Conservation (phyloP, 495 filamentous ascomycete species). For the Rusavskia elegans region DNA sequence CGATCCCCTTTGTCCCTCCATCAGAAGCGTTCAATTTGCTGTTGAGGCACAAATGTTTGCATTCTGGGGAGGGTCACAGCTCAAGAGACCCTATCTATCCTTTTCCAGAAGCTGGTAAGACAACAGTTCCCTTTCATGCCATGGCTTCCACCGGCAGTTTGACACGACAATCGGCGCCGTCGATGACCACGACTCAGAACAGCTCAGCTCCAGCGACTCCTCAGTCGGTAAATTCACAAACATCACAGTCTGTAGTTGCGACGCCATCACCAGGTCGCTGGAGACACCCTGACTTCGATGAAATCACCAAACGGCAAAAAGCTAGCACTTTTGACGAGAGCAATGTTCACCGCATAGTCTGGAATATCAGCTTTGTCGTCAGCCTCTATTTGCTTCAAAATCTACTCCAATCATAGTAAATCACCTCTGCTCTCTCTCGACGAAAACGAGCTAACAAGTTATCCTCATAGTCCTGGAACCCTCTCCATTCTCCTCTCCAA, state of each 20-base stretch:
- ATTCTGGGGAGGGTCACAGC: no score
- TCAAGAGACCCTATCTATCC: no score
- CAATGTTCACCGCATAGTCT: conserved; percentile 46
- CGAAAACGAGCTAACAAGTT: background rate
- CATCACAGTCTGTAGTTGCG: conserved; percentile 13
- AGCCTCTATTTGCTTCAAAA: conserved; percentile 25
- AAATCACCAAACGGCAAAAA: conserved; percentile 60
- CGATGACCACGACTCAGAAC: background rate
- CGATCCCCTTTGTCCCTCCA: no score
- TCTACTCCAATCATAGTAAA: conserved; percentile 24
- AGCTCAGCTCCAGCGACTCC: conserved; percentile 22
- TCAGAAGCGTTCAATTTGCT: no score
- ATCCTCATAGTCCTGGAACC: background rate
- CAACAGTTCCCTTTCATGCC: background rate
- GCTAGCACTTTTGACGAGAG: conserved; percentile 55
- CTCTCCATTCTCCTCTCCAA: conserved; percentile 13
- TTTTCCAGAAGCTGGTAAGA: no score
- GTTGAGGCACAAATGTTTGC: no score
- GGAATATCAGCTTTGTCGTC: conserved; percentile 43
- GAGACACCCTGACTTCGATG: conserved; percentile 67
- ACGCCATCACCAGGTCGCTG: conserved; percentile 62
- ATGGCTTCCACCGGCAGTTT: background rate
- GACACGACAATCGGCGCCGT: background rate
- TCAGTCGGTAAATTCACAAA: conserved; percentile 8
- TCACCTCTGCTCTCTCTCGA: conserved; percentile 8